phyloP scores from a whole-genome alignment of 257 asterid species.

The Oldenlandia corymbosa region DNA sequence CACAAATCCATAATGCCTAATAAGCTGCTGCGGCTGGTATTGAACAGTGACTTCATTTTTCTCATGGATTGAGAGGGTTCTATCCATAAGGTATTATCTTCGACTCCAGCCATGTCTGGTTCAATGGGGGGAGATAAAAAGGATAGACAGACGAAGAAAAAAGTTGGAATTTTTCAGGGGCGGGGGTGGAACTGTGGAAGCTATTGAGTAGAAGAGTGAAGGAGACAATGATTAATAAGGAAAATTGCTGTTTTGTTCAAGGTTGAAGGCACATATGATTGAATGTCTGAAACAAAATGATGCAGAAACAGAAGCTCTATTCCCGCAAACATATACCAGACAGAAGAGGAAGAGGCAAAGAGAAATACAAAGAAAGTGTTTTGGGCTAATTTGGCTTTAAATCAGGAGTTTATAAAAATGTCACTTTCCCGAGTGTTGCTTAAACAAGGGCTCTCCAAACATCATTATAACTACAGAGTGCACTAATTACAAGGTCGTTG shows the following conservation, averaged over 20 bases:
- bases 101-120: slow-evolving; percentile 35
- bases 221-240: slow-evolving; percentile 39
- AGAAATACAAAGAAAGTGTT: slow-evolving; percentile 1
- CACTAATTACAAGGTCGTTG: slow-evolving; percentile 11
- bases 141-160: slow-evolving; percentile 15
- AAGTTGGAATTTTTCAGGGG: slow-evolving; percentile 11
- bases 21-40: slow-evolving; percentile 22
- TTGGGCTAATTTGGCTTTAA: slow-evolving; percentile 14
- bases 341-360: neutral
- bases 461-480: slow-evolving; percentile 18
- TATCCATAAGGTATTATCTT: slow-evolving; percentile 44
- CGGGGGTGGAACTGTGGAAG: too few relatives aligned
- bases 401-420: slow-evolving; percentile 21
- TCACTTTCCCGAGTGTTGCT: slow-evolving; percentile 27
- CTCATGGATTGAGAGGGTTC: slow-evolving; percentile 28
- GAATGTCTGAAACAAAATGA: neutral
- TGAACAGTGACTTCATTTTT: slow-evolving; percentile 23
- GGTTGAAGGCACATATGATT: slow-evolving; percentile 25
- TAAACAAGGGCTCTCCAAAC: slow-evolving; percentile 43
- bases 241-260: slow-evolving; percentile 1
- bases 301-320: neutral
- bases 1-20: slow-evolving; percentile 20
- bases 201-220: slow-evolving; percentile 31
- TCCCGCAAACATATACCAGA: neutral
- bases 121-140: slow-evolving; percentile 13